phyloP scores from a whole-genome alignment of 2,329 filamentous ascomycete species.

The Fusarium fracticaudum region DNA sequence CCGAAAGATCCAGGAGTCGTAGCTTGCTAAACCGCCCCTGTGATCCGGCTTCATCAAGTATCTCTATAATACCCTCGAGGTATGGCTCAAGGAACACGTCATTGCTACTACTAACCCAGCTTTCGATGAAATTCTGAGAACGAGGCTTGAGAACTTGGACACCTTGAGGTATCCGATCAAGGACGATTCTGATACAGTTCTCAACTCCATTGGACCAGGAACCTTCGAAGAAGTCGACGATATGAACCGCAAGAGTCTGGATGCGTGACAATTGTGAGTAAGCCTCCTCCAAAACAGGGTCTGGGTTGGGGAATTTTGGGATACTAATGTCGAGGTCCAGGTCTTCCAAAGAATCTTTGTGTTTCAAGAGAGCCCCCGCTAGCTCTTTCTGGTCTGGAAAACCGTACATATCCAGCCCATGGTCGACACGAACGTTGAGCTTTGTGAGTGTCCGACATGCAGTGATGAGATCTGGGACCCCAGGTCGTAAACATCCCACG shows the following conservation, averaged over 20 bases:
- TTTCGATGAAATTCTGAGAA: background rate
- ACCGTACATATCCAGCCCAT: background rate
- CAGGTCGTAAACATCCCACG: background rate
- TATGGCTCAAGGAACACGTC: background rate
- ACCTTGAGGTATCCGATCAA: background rate
- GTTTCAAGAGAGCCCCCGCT: background rate
- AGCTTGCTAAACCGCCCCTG: background rate
- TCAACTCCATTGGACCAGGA: accelerated
- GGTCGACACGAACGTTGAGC: background rate
- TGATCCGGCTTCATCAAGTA: background rate
- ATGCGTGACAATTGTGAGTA: background rate
- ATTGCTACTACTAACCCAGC: background rate
- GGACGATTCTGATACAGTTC: background rate
- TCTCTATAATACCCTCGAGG: background rate
- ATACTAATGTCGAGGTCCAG: background rate
- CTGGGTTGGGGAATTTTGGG: accelerated
- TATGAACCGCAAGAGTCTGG: background rate
- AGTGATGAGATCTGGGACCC: background rate
- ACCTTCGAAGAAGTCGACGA: background rate
- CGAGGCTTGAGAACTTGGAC: background rate
- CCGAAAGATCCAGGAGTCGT: background rate
- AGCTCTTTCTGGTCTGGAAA: background rate
- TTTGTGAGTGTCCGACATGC: background rate
- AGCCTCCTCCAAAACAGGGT: accelerated
- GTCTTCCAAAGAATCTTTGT: background rate